Conservation (phyloP, 2,329 filamentous ascomycete genomes). For the Magnaporthiopsis poae region DNA sequence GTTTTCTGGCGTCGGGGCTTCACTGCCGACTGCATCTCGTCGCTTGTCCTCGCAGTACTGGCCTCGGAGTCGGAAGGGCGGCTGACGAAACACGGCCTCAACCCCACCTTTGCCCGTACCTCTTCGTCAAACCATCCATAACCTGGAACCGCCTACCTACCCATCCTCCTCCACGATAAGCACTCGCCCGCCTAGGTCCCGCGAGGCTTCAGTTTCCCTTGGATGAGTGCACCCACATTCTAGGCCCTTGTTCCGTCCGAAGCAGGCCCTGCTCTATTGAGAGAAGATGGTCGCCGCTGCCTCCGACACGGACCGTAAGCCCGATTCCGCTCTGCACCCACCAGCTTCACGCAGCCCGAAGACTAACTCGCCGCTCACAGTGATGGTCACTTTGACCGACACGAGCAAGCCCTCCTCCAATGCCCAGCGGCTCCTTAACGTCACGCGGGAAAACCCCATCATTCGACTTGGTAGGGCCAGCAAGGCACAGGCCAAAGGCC, state of each 20-base stretch:
- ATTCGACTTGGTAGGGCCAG: conserved; percentile 35
- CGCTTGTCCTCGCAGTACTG: background rate
- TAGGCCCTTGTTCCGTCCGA: background rate
- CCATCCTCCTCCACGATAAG: background rate
- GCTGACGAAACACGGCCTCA: background rate
- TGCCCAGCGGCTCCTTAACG: conserved; percentile 20
- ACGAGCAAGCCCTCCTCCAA: conserved; percentile 10
- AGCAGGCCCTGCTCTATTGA: background rate
- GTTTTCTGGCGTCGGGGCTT: too few relatives aligned
- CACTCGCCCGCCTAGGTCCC: background rate
- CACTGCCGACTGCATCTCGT: background rate
- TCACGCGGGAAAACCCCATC: conserved; percentile 17
- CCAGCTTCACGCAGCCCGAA: background rate
- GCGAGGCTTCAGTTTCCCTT: background rate
- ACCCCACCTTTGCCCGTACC: background rate
- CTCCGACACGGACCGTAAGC: background rate
- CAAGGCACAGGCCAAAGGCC: conserved; percentile 34
- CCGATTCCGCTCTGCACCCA: background rate
- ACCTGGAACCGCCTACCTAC: too few relatives aligned
- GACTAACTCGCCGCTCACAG: conserved; percentile 10
- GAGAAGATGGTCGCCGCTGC: background rate
- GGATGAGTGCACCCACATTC: background rate
- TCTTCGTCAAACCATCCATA: too few relatives aligned
- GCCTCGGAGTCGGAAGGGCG: background rate
- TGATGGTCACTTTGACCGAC: conserved; percentile 15